Conservation (phyloP, 2,329 filamentous ascomycete species). For the Penicillium sp. region DNA sequence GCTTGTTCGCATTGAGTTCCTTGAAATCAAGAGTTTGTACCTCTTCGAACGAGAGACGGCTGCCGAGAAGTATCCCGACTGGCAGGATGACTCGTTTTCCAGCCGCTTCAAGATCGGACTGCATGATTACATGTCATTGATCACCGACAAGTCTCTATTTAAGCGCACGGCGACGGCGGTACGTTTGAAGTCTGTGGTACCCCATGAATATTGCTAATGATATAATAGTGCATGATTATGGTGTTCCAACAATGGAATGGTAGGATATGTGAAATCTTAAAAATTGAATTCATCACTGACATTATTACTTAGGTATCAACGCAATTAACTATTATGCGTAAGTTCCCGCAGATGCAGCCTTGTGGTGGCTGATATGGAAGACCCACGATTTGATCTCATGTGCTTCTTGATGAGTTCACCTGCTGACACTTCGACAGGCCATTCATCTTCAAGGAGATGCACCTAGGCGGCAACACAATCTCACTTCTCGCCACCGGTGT, state of each 20-base stretch:
- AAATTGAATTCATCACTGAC: neutral
- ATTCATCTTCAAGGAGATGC: constrained; percentile 37
- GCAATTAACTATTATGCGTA: constrained; percentile 44
- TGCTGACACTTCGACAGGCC: constrained; percentile 16
- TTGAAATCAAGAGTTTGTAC: constrained; percentile 74
- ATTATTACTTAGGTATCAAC: constrained; percentile 34
- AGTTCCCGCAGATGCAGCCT: constrained; percentile 3
- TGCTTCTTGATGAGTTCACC: neutral
- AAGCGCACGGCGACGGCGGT: constrained; percentile 36
- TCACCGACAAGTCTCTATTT: constrained; percentile 37
- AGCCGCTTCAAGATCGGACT: constrained; percentile 66
- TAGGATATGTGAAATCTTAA: neutral
- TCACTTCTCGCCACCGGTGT: constrained; percentile 42
- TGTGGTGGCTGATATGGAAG: neutral
- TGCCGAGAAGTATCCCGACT: constrained; percentile 64
- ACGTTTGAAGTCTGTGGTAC: constrained; percentile 34
- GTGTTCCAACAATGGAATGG: constrained; percentile 51
- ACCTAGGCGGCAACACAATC: constrained; percentile 37
- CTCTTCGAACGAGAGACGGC: constrained; percentile 70
- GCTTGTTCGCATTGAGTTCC: constrained; percentile 69
- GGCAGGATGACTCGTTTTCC: constrained; percentile 59
- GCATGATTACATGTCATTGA: constrained; percentile 30
- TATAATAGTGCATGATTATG: constrained; percentile 51
- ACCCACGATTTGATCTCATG: neutral
- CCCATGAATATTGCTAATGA: constrained; percentile 60